Evolutionary conservation across 768 basidiomycete genomes (phyloP), one percentile per base, ranked within the genome.

Genomic region (Boletus rubropictus): DNA sequence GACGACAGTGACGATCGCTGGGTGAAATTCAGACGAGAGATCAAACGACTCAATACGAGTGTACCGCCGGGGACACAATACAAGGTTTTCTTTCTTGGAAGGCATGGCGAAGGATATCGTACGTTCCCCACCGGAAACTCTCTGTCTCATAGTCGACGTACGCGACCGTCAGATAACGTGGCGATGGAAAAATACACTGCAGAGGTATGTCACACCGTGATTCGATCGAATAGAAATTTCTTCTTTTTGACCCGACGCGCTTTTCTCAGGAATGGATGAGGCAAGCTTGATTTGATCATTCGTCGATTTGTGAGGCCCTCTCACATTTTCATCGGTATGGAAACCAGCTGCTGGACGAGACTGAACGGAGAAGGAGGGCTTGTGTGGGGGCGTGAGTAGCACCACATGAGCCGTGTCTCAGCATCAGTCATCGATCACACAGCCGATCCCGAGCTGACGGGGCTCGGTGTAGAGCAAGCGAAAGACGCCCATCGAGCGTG

Each of bases 21-120:
- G 84, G 45, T 44, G 6, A 71, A 52, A 5, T 72, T 85, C 54
- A 61, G 61, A 39, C 27, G 38, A 0, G 60, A 68, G 17, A 63
- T 89, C 9, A 46, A 61, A 3, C 52, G 60, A 14, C 58, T 87
- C 44, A 82, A 84, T 48, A 50, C 56, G 1, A 51, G 54, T 3
- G 72, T 77, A 1, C 61, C 63, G 2, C 41, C 56, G 0, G 67
- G 64, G 2, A 69, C 69, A 20, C 64, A 64, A 10, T 82, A 81
- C 67, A 89, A 87, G 56, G 69, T 84, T 17, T 57, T 88, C 45
- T 77, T 82, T 49, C 63, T 88, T 3, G 78, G 77, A 2, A 71
- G 87, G 50, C 88, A 90, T 50, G 87, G 87, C 3, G 69, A 88
- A 62, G 86, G 86, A 45, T 78, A 73, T 55, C 86, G 86, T 86